Evolutionary conservation across 352 stramenopile genomes (phyloP), one percentile per base, ranked within the genome.

Genomic region (Globisporangium nodosum): DNA sequence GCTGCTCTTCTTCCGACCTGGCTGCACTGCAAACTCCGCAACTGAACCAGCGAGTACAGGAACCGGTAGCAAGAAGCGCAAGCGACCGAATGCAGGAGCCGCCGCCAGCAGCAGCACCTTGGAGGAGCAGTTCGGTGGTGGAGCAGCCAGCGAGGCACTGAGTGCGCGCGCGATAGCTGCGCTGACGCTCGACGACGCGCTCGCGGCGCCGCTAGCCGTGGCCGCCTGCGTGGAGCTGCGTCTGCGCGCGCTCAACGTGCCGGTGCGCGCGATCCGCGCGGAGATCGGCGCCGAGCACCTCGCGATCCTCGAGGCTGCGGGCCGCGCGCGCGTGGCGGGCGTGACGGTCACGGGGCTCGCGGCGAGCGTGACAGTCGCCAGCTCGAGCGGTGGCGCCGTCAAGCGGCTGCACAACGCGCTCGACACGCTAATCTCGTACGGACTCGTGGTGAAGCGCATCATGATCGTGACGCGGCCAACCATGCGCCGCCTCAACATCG

Each of bases 371-470:
- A 45, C 40, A 8, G 70, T 49, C n/a, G 3, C 43, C 4, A 49
- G 43, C n/a, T 43, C 37, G 37, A 49, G 21, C 30, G 48, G 60
- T 2, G 57, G 66, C 3, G 80, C 76, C 3, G 76, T 93, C 39
- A 93, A 93, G 66, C 69, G 78, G 40, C 57, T 90, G 58, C 83
- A 93, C 66, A 91, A 81, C 52, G 81, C 64, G 24, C 70, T 93
- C 20, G 83, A 93, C 58, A 90, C 76, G 61, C 66, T 93, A 3
- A 72, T 93, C 13, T 93, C 83, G 52, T 87, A 90, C 64, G 72
- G 71, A 31, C 55, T 93, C 27, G 79, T 93, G 39, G 76, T 91
- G 43, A 93, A 93, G 69, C 66, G 83, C 63, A 88, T 92, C 71
- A 79, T 93, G 73, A 88, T 93, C 57, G 81, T 90, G 42, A 60